Percentiles rank a stretch among this genome's conserved stretches.
These are phyloP conservation scores for Cyclostephanos tholiformis DNA, from an alignment of 108 stramenopile genomes.

Conservation along the genomic window DNA sequence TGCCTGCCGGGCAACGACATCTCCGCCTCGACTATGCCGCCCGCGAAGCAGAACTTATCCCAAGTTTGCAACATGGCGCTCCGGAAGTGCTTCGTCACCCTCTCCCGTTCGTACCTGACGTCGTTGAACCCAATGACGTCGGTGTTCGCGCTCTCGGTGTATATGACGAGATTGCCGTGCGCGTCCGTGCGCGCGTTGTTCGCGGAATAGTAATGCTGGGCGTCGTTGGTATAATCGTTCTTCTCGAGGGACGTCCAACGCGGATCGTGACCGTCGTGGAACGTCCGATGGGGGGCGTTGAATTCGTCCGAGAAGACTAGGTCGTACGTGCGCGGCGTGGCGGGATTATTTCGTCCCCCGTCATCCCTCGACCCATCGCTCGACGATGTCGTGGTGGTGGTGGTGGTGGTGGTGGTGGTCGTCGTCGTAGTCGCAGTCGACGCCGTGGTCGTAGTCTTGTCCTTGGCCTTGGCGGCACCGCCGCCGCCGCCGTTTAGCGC, in stretches of 20 bases:
- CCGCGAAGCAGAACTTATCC: constrained; percentile 99
- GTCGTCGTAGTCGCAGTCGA: too few relatives aligned
- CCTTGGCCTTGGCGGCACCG: too few relatives aligned
- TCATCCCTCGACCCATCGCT: too few relatives aligned
- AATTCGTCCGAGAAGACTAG: constrained; percentile 96
- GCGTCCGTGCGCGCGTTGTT: constrained; percentile 71
- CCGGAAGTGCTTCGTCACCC: constrained; percentile 81
- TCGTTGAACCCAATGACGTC: constrained; percentile 87
- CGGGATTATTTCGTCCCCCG: neutral
- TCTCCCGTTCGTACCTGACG: constrained; percentile 57
- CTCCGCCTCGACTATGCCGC: constrained; percentile 92
- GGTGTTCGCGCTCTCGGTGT: constrained; percentile 76
- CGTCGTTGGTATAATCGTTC: constrained; percentile 97
- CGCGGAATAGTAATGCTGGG: constrained; percentile 91
- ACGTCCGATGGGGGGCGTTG: constrained; percentile 76
- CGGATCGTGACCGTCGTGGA: constrained; percentile 93
- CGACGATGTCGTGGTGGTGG: too few relatives aligned
- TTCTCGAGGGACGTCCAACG: constrained; percentile 97
- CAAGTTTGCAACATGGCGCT: constrained; percentile 96
- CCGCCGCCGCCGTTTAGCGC: too few relatives aligned
- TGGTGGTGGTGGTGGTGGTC: too few relatives aligned
- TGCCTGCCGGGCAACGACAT: constrained; percentile 84
- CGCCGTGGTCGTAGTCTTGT: too few relatives aligned
- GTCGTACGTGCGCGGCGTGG: constrained; percentile 32
- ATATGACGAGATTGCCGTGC: constrained; percentile 86